Evolutionary conservation across 148 eudicot species (phyloP).

Genomic region (Arctostaphylos glauca): DNA sequence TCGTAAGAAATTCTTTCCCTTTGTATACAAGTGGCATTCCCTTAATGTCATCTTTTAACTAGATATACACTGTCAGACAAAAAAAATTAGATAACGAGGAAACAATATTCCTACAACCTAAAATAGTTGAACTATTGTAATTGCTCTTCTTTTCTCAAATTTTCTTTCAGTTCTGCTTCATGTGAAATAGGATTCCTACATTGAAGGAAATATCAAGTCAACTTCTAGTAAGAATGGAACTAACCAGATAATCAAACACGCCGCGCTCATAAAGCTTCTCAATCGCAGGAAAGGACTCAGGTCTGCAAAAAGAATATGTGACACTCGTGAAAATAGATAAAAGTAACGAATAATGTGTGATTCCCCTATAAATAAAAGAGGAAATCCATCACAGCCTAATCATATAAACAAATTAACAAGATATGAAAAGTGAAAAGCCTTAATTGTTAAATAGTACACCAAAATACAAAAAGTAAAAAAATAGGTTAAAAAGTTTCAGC

Average conservation of each 20-base stretch:
- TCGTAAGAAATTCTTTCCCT: background rate
- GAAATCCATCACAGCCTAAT: background rate
- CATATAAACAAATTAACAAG: background rate
- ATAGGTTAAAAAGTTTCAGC: background rate
- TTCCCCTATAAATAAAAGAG: background rate
- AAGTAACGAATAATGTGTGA: background rate
- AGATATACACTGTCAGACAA: background rate
- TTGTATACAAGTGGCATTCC: background rate
- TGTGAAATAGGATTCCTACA: background rate
- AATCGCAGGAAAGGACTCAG: constrained; percentile 3
- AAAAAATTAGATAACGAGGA: background rate
- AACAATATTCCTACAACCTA: background rate
- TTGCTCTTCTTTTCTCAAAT: background rate
- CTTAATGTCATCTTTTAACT: background rate
- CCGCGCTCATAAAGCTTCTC: constrained; percentile 8
- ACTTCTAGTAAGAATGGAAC: background rate
- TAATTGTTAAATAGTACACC: background rate
- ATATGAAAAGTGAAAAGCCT: background rate
- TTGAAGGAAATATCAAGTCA: background rate
- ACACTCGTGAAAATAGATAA: background rate
- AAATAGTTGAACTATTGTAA: background rate
- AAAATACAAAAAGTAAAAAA: background rate
- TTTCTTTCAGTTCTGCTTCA: background rate
- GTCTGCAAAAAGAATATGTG: background rate
- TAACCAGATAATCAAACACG: constrained; percentile 10